Conservation (phyloP, 2,329 filamentous ascomycete genomes). For the Ophiosphaerella herpotricha region DNA sequence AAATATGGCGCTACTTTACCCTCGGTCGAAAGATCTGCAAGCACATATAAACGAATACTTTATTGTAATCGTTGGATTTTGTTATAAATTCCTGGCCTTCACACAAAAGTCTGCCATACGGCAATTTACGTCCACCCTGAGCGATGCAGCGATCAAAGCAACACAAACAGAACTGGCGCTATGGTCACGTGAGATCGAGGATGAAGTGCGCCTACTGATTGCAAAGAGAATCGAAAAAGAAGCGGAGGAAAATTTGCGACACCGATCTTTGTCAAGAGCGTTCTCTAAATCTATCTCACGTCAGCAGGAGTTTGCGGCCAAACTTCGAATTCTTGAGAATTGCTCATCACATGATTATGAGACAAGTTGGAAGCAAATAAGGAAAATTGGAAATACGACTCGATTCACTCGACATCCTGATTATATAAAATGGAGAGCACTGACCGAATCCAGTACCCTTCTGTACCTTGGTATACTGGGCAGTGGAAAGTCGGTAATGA, state of each 20-base stretch:
- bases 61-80: constrained; percentile 42
- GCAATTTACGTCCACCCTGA: not conserved
- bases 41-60: constrained; percentile 48
- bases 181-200: constrained; percentile 35
- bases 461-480: constrained; percentile 49
- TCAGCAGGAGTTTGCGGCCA: constrained; percentile 20
- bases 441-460: constrained; percentile 32
- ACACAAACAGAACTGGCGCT: not conserved
- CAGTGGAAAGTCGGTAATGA: constrained; percentile 51
- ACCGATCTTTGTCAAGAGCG: constrained; percentile 22
- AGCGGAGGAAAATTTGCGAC: constrained; percentile 26
- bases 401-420: constrained; percentile 23
- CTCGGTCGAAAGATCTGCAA: constrained; percentile 45
- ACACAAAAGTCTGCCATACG: constrained; percentile 35
- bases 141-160: not conserved
- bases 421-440: constrained; percentile 37
- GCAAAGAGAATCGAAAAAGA: constrained; percentile 21
- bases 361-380: constrained; percentile 49
- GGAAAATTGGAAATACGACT: constrained; percentile 47
- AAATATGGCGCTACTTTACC: constrained; percentile 46
- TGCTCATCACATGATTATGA: constrained; percentile 51
- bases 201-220: constrained; percentile 31
- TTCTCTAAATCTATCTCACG: constrained; percentile 19
- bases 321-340: constrained; percentile 41
- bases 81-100: constrained; percentile 40